Evolutionary conservation across 176 grass and related monocot species (phyloP), one percentile per base, ranked within the genome.

Genomic region (Rhynchospora breviuscula): DNA sequence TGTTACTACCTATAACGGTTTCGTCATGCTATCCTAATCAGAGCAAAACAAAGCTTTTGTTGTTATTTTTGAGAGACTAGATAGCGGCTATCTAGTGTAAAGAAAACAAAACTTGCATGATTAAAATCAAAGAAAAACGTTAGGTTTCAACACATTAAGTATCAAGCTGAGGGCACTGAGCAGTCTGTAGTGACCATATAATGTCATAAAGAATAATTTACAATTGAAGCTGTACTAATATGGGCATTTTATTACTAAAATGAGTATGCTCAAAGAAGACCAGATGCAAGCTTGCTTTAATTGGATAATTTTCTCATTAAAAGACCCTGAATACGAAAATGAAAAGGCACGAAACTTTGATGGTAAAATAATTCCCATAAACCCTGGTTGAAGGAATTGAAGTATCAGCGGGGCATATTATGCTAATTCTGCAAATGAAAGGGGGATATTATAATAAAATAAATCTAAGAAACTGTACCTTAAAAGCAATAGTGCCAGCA

Each of bases 401-500:
- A 31, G 19, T 18, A 49, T 10, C 19, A 23, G 71, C 33, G 33
- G 1, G 22, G 5, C 0, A 76, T 76, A 23, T 19, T 14, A 10
- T 54, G 46, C 11, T 29, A 82, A 52, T 22, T 51, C 49, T 8
- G 3, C 26, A 63, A 80, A 80, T 63, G 66, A 45, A 7, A 9
- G 23, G 26, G 26, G 26, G 26, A 29, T 29, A 29, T 29, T 29
- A 29, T 29, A 29, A 3, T 23, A 45, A 58, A 47, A 8, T 17
- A 57, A 78, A 44, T 79, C 0, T 18, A 22, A 58, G 48, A 84
- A 63, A n/a, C 5, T 44, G 8, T 90, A 98, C 96, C 92, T 98
- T 98, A 73, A 98, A 91, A 56, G 93, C 79, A 65, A 98, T 93
- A 68, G 95, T 98, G 1, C 95, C 95, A 18, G 95, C 95, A 59